Evolutionary conservation across 177 flowering plant species (phyloP).

Genomic region (Vitis hybrid): DNA sequence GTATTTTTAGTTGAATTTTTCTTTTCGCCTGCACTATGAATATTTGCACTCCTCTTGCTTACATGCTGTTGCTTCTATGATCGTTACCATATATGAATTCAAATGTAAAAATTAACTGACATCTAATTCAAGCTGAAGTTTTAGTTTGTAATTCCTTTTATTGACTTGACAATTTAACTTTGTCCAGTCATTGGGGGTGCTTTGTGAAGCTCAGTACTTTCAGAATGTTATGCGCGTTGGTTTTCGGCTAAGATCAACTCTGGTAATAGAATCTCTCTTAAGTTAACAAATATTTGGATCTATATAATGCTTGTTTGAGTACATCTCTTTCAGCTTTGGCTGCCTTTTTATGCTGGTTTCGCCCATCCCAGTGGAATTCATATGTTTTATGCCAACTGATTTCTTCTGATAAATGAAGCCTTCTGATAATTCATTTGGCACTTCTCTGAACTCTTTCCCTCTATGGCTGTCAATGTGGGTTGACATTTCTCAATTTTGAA

Average conservation of each 20-base stretch:
- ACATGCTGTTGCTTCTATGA: not conserved
- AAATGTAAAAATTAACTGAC: not conserved
- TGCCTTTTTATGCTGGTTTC: not conserved
- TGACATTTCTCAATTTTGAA: not conserved
- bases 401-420: not conserved
- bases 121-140: not conserved
- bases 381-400: not conserved
- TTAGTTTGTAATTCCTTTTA: not conserved
- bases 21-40: not conserved
- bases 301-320: not conserved
- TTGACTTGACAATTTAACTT: slow-evolving; percentile 7
- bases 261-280: slow-evolving; percentile 42
- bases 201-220: slow-evolving; percentile 71
- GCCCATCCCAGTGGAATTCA: not conserved
- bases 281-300: not conserved
- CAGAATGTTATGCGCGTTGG: slow-evolving; percentile 85
- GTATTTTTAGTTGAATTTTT: not conserved
- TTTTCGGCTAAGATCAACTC: slow-evolving; percentile 59
- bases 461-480: not conserved
- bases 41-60: not conserved
- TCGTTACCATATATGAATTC: not conserved
- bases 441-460: not conserved
- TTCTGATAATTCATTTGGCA: not conserved
- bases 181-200: slow-evolving; percentile 57
- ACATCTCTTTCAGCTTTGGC: not conserved